These are phyloP conservation scores for Xylogone sp. DNA, from an alignment of 2,329 filamentous ascomycete species.

Conservation along the genomic window DNA sequence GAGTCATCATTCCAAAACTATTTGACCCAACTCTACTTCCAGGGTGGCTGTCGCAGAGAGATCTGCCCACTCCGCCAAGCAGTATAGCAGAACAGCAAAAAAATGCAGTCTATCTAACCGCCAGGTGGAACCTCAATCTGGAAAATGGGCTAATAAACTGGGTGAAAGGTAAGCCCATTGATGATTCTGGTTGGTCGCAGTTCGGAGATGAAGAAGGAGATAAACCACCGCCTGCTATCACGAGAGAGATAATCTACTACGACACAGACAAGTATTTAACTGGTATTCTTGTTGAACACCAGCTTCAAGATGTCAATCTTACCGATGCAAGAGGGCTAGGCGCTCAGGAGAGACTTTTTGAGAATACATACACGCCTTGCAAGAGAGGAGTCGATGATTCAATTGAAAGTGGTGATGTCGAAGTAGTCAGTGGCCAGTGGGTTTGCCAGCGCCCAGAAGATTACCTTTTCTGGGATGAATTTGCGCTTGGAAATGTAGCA, in stretches of 20 bases:
- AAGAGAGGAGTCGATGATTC: constrained; percentile 16
- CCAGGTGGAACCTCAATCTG: constrained; percentile 45
- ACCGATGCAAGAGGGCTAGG: constrained; percentile 42
- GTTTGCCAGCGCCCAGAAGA: constrained; percentile 36
- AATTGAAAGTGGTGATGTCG: constrained; percentile 6
- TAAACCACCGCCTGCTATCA: constrained; percentile 1
- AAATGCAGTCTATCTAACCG: constrained; percentile 48
- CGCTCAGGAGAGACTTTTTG: constrained; percentile 17
- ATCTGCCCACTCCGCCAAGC: constrained; percentile 39
- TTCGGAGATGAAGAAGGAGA: constrained; percentile 5
- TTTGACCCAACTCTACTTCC: constrained; percentile 52
- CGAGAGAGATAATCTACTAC: constrained; percentile 36
- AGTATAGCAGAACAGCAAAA: constrained; percentile 48
- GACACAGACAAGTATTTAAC: constrained; percentile 37
- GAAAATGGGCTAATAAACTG: constrained; percentile 39
- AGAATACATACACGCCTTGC: constrained; percentile 19
- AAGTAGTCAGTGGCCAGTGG: constrained; percentile 17
- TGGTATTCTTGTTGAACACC: constrained; percentile 43
- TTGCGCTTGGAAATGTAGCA: constrained; percentile 37
- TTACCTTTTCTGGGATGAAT: constrained; percentile 50
- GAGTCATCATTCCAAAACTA: constrained; percentile 46
- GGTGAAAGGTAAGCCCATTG: constrained; percentile 27
- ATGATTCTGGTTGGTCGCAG: constrained; percentile 1
- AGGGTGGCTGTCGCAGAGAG: constrained; percentile 44
- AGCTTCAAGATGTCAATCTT: constrained; percentile 39